Evolutionary conservation across 2,329 filamentous ascomycete genomes (phyloP).

Genomic region (Gnomoniopsis sp.): DNA sequence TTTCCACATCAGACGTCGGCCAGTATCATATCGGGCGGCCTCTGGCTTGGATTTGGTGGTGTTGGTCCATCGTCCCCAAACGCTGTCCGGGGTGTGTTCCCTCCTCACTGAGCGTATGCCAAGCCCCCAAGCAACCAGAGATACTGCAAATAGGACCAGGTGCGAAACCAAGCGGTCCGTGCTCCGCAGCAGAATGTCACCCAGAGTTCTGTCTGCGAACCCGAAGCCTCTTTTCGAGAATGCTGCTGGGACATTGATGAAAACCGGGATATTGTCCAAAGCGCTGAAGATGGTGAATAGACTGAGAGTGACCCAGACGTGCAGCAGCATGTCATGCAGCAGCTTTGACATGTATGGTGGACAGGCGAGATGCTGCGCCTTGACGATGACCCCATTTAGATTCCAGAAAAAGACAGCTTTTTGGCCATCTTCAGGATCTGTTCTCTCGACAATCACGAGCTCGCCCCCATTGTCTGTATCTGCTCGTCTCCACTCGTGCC

Average conservation of each 20-base stretch:
- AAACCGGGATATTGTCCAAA: conserved; percentile 30
- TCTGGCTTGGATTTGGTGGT: background rate
- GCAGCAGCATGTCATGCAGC: conserved; percentile 20
- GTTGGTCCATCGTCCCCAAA: background rate
- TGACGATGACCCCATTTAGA: conserved; percentile 39
- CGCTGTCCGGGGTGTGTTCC: conserved; percentile 12
- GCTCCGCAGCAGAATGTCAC: conserved; percentile 1
- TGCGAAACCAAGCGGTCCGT: conserved; percentile 9
- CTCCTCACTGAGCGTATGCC: conserved; percentile 11
- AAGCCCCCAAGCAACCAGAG: conserved; percentile 5
- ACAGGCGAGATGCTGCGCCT: conserved; percentile 12
- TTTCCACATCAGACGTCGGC: too few relatives aligned
- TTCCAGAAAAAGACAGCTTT: conserved; percentile 50
- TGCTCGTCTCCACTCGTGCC: conserved; percentile 46
- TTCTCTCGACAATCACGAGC: conserved; percentile 42
- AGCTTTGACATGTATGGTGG: conserved; percentile 16
- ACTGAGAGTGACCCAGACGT: conserved; percentile 28
- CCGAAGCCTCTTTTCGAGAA: conserved; percentile 21
- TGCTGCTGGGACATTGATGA: conserved; percentile 24
- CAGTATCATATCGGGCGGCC: background rate
- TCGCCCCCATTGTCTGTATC: conserved; percentile 29
- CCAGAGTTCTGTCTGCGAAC: conserved; percentile 20
- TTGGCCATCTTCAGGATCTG: conserved; percentile 39
- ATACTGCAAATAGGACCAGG: conserved; percentile 3
- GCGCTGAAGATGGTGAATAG: conserved; percentile 27